These are phyloP conservation scores for Thelephora terrestris DNA, from an alignment of 1,284 basidiomycete species.

Conservation along the genomic window DNA sequence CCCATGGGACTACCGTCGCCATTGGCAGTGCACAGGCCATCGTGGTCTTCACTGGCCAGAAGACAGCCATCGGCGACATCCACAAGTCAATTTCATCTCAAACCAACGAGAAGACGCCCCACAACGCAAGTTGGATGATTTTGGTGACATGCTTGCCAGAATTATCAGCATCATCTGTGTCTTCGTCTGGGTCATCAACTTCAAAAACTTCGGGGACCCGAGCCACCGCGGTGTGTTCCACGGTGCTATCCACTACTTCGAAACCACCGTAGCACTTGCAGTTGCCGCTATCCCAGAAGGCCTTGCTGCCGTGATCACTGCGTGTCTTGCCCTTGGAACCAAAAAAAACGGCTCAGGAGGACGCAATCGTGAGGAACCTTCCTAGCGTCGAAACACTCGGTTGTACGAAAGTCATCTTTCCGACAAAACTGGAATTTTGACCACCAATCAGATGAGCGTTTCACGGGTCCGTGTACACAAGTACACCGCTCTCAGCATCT, in stretches of 20 bases:
- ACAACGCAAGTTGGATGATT: slow-evolving; percentile 93
- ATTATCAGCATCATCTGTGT: slow-evolving; percentile 93
- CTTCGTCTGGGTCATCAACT: slow-evolving; percentile 92
- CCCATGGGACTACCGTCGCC: slow-evolving; percentile 85
- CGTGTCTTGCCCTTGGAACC: slow-evolving; percentile 93
- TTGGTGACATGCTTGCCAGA: slow-evolving; percentile 92
- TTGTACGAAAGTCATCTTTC: slow-evolving; percentile 94
- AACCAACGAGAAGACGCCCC: slow-evolving; percentile 86
- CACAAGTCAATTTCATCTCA: slow-evolving; percentile 88
- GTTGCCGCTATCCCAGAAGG: slow-evolving; percentile 96
- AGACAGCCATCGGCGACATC: slow-evolving; percentile 90
- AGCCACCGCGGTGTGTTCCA: slow-evolving; percentile 82
- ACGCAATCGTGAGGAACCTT: slow-evolving; percentile 90
- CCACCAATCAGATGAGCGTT: slow-evolving; percentile 95
- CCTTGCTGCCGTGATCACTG: slow-evolving; percentile 91
- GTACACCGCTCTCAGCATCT: background rate
- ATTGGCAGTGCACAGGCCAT: slow-evolving; percentile 81
- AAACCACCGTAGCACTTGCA: slow-evolving; percentile 92
- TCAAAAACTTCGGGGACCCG: slow-evolving; percentile 89
- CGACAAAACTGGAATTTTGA: slow-evolving; percentile 94
- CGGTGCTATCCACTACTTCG: slow-evolving; percentile 95
- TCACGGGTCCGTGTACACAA: slow-evolving; percentile 48
- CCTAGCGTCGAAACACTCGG: slow-evolving; percentile 96
- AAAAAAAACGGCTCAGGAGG: slow-evolving; percentile 97
- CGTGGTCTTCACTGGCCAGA: slow-evolving; percentile 76